Evolutionary conservation across 179 eudicot species (phyloP), one percentile per base, ranked within the genome.

Genomic region (Silene coronaria): DNA sequence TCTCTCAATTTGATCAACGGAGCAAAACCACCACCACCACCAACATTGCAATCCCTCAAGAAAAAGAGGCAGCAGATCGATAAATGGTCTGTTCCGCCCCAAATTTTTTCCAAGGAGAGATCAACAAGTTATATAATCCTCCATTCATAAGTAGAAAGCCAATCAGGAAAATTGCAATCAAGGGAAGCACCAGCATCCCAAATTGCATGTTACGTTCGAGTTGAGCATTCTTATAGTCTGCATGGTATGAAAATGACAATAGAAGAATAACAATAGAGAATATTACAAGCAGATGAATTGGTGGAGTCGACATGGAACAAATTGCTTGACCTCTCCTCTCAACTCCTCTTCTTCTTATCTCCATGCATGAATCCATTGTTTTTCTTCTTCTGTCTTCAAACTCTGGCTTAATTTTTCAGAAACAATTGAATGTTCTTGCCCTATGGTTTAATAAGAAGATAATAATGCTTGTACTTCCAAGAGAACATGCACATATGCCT

Each of bases 241-340:
- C 76, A 13, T 73, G 80, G 38, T 60, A 64, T 30, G 87, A 82
- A 67, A 76, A 73, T 6, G 46, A 75, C 21, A 85, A 76, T 28
- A 85, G 62, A 6, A 80, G 3, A 65, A 85, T 24, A 4, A 85
- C 85, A 10, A 85, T 85, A 42, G 72, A 75, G 4, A 85, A 82
- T 69, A 85, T 76, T 17, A 79, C 80, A 24, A 85, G 30, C 59
- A 85, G 74, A 76, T 82, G 87, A 22, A 85, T 17, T 7, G 87
- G 76, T 27, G 79, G 84, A 7, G 80, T 74, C 71, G 87, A 84
- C 60, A 80, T 46, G 3, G 81, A 70, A 6, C 77, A 57, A 16
- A 76, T 14, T n/a, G 76, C 70, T 78, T 78, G 70, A 61, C 26
- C 45, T 59, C 75, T 79, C 75, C 75, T 51, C 16, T 46, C 77